Percentiles rank a stretch among this genome's conserved stretches.
Conservation (phyloP, 441 rosid species). For the Flueggea neowawraea region DNA sequence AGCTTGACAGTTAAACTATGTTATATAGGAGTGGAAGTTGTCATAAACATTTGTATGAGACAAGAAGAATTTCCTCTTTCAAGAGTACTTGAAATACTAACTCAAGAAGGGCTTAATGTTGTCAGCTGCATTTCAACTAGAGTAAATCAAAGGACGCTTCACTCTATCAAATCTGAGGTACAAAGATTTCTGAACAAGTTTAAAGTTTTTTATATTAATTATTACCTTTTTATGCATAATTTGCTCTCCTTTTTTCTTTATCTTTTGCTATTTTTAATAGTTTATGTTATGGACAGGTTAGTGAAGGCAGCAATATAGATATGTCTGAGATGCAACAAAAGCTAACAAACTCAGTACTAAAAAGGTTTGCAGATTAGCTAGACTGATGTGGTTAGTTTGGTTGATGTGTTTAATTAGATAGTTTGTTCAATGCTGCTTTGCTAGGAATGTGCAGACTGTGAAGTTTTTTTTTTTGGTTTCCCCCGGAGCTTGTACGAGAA, state of each 20-base stretch:
- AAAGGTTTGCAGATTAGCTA: not conserved
- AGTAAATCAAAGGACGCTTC: constrained; percentile 27
- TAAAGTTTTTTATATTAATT: not conserved
- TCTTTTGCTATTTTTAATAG: not conserved
- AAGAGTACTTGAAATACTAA: constrained; percentile 21
- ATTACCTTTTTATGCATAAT: not conserved
- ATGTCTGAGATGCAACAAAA: constrained; percentile 20
- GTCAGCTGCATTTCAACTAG: constrained; percentile 35
- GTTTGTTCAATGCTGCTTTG: no score
- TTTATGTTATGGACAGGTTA: constrained; percentile 10
- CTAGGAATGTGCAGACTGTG: no score
- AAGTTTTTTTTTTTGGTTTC: no score
- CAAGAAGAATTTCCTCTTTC: constrained; percentile 33
- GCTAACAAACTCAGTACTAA: constrained; percentile 8
- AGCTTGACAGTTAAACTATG: constrained; percentile 26
- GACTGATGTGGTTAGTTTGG: not conserved
- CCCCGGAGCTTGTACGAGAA: no score
- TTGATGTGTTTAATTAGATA: no score
- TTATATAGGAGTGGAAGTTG: constrained; percentile 40
- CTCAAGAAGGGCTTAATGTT: constrained; percentile 27
- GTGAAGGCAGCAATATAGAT: constrained; percentile 16
- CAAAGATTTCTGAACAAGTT: not conserved
- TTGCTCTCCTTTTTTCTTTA: not conserved
- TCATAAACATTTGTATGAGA: constrained; percentile 18
- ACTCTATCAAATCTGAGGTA: constrained; percentile 39